Conservation (phyloP, 2,329 filamentous ascomycete species). For the Talaromyces piceae region DNA sequence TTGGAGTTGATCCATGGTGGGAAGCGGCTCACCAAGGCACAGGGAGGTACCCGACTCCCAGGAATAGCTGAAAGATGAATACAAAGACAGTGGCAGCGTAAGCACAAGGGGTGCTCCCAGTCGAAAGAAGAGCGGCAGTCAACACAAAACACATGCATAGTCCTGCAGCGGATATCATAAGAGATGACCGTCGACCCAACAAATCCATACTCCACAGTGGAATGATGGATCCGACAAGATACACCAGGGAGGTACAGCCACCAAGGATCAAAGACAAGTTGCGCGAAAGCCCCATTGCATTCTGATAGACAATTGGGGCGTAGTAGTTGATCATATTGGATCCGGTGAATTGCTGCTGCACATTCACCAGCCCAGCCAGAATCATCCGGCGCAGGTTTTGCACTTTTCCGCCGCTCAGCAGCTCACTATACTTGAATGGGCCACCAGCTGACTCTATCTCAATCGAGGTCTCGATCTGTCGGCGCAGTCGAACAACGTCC, state of each 20-base stretch:
- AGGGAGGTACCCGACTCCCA: conserved; percentile 38
- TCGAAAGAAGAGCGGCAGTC: conserved; percentile 32
- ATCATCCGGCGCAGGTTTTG: conserved; percentile 16
- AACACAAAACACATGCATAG: conserved; percentile 40
- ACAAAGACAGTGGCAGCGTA: conserved; percentile 39
- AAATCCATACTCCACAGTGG: conserved; percentile 30
- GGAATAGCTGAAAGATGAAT: conserved; percentile 41
- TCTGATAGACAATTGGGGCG: conserved; percentile 32
- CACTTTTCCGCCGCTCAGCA: conserved; percentile 23
- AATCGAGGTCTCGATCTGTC: conserved; percentile 32
- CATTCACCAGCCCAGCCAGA: neutral
- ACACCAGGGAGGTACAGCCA: conserved; percentile 37
- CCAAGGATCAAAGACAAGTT: conserved; percentile 49
- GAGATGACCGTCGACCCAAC: conserved; percentile 34
- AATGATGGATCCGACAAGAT: conserved; percentile 35
- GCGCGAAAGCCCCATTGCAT: conserved; percentile 33
- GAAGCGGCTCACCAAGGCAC: conserved; percentile 28
- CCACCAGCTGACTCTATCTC: conserved; percentile 24
- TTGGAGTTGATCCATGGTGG: neutral
- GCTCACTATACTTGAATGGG: conserved; percentile 30
- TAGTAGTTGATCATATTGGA: conserved; percentile 38
- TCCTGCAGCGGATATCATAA: conserved; percentile 36
- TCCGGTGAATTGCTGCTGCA: conserved; percentile 30
- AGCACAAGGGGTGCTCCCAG: conserved; percentile 23
- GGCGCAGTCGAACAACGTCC: conserved; percentile 25